Percentiles rank a stretch among this genome's conserved stretches.
Evolutionary conservation across 306 rosid species (phyloP).

Genomic region (Castanopsis chinensis): DNA sequence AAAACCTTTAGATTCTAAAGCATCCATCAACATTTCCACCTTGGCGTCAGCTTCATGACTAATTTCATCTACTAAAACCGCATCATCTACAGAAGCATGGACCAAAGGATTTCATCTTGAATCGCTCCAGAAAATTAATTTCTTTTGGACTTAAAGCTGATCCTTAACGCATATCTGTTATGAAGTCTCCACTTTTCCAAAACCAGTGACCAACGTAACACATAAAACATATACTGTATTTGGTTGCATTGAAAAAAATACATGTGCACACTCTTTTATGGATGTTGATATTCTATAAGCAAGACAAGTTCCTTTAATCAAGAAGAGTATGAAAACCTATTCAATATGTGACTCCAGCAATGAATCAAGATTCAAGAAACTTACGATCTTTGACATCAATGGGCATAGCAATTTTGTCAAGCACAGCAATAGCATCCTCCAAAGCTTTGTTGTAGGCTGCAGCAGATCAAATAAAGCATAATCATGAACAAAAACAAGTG

Average conservation of each 20-base stretch:
- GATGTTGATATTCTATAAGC: background rate
- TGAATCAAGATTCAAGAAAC: constrained; percentile 22
- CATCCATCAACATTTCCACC: no score
- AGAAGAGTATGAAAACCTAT: background rate
- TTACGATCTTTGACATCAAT: constrained; percentile 86
- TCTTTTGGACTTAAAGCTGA: no score
- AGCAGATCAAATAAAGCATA: constrained; percentile 26
- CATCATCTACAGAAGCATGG: no score
- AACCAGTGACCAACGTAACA: no score
- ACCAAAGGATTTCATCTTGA: no score
- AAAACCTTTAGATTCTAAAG: no score
- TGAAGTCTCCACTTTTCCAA: no score
- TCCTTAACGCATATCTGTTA: no score
- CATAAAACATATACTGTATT: no score
- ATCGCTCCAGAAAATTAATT: no score
- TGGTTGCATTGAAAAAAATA: background rate
- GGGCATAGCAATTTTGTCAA: constrained; percentile 90
- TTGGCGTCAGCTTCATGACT: no score
- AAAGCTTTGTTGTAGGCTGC: constrained; percentile 93
- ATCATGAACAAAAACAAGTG: background rate
- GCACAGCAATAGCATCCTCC: constrained; percentile 89
- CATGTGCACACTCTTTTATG: background rate
- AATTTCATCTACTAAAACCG: no score
- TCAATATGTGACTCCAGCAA: background rate
- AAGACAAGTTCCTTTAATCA: background rate